Evolutionary conservation across 164 flowering plant species (phyloP), one percentile per base, ranked within the genome.

Genomic region (Piper betle): DNA sequence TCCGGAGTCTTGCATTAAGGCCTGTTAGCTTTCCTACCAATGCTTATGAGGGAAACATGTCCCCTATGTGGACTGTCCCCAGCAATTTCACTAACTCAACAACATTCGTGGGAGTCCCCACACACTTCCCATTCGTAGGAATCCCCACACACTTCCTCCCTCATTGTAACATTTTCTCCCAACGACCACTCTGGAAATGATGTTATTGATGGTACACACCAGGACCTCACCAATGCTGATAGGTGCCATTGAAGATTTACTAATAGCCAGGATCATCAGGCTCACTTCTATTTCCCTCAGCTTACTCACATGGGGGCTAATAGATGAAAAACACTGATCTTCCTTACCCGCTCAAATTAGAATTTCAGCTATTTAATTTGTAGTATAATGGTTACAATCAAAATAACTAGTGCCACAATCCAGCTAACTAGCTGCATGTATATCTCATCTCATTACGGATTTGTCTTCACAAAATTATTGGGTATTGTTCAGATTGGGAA

Each of bases 1-100:
- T 54, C 37, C 58, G 61, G 39, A 68, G 40, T 42, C 50, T 64
- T 4, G 20, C 61, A 54, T 68, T 57, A 11, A 68, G 50, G 10
- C 75, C 75, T 17, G 55, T 68, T 11, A 68, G 3, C 4, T 52
- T 19, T 59, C 64, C 58, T 12, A 68, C 20, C 75, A 72, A 72
- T 10, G 58, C 60, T 3, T 68, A 38, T 60, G 62, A 68, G 6
- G 75, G 72, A 38, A 72, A 52, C 19, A 33, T 62, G 37, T 59
- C 68, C 12, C 60, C 69, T 13, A 72, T n/a, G 60, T 58, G 43
- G 39, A 67, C 59, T 60, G 33, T 50, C 1, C 64, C 72, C 16
- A 73, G 8, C 2, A 67, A 20, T 20, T 33, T 56, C 18, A 63
- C 6, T n/a, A 60, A 50, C 37, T 70, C 68, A 46, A 12, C 50